Conservation (phyloP, 352 stramenopile species). For the Globisporangium mamillatum region DNA sequence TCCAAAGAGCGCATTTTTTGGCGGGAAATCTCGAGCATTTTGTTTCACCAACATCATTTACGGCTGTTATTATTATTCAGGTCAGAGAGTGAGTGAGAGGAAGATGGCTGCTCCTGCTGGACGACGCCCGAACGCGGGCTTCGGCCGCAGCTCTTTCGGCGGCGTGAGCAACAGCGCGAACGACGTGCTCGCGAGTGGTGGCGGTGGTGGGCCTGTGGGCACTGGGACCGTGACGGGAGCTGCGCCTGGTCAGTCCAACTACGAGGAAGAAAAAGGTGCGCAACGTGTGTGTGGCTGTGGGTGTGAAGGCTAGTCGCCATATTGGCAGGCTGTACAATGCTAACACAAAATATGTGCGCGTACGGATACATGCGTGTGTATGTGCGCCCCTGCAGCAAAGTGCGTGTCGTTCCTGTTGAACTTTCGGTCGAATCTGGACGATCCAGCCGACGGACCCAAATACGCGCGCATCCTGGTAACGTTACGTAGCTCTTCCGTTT, state of each 20-base stretch:
- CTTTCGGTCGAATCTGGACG: conserved; percentile 77
- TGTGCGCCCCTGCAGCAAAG: conserved; percentile 42
- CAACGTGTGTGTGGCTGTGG: not conserved
- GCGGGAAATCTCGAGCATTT: not conserved
- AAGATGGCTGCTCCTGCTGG: conserved; percentile 6
- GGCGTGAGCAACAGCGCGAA: conserved; percentile 14
- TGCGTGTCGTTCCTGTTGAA: conserved; percentile 69
- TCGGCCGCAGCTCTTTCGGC: conserved; percentile 10
- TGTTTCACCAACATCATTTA: not conserved
- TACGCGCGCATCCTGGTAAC: conserved; percentile 80
- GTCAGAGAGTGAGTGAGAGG: not conserved
- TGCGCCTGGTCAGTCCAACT: conserved; percentile 31
- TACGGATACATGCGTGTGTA: not conserved
- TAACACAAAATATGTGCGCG: not conserved
- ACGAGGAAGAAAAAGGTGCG: conserved; percentile 53
- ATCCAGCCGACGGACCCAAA: conserved; percentile 57
- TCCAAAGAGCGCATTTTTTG: not conserved
- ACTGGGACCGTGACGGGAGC: not conserved
- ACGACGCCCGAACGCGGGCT: conserved; percentile 13
- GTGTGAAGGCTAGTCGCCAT: not conserved
- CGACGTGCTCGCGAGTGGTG: conserved; percentile 9
- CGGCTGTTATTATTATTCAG: not conserved
- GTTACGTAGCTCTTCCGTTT: not conserved
- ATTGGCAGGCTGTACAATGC: not conserved
- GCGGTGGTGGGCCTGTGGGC: not conserved